A percentile compares a stretch with the other conserved stretches of the same genome.
These are phyloP conservation scores for Creolimax fragrantissima DNA, from an alignment of 78 protist genomes.

Conservation along the genomic window DNA sequence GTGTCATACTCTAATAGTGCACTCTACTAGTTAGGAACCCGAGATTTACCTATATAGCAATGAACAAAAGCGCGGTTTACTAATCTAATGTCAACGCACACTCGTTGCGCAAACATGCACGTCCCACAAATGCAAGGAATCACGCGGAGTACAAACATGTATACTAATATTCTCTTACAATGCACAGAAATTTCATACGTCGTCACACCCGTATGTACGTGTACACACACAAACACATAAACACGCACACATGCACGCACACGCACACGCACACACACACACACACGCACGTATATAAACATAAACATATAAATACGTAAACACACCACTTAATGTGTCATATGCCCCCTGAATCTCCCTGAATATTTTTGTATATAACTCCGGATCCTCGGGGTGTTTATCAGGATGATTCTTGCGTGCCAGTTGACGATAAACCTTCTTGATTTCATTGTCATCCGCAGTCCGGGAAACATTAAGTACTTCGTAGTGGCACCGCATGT, in stretches of 20 bases:
- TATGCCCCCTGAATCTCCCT: not conserved
- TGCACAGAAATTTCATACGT: not conserved
- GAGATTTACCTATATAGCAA: not conserved
- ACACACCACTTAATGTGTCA: not conserved
- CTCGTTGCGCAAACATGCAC: not conserved
- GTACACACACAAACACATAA: not conserved
- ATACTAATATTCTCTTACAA: not conserved
- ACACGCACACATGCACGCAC: not conserved
- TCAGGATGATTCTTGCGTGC: not conserved
- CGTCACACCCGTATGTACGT: not conserved
- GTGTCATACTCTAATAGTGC: not conserved
- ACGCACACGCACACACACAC: not conserved
- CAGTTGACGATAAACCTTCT: not conserved
- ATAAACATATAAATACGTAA: not conserved
- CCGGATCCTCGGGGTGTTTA: not conserved
- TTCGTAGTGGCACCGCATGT: not conserved
- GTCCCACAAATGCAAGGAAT: not conserved
- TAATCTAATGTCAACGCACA: not conserved
- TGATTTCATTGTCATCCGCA: not conserved
- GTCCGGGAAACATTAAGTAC: not conserved
- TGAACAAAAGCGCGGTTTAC: too few relatives aligned
- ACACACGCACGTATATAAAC: not conserved
- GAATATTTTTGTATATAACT: not conserved
- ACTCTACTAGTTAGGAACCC: not conserved
- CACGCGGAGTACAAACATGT: not conserved